phyloP scores from a whole-genome alignment of 495 filamentous ascomycete genomes.

The Staphylotrichum longicolle region DNA sequence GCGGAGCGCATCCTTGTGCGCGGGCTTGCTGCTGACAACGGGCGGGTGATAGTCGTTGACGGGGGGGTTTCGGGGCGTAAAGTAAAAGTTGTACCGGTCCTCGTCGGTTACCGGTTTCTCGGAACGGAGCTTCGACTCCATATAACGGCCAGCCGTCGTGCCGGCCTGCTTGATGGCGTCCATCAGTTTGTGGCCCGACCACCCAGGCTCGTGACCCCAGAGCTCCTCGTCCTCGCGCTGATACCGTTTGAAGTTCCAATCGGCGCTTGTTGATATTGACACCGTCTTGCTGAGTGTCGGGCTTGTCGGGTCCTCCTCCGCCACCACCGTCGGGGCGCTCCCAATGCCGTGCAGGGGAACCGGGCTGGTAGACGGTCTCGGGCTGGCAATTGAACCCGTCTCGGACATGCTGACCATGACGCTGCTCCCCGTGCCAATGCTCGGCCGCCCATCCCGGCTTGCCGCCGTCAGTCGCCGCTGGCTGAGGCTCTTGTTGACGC shows the following conservation, averaged over 20 bases:
- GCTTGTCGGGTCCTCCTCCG: slow-evolving; percentile 28
- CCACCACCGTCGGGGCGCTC: slow-evolving; percentile 36
- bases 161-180: slow-evolving; percentile 53
- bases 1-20: slow-evolving; percentile 61
- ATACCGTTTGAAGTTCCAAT: slow-evolving; percentile 71
- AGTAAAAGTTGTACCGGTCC: slow-evolving; percentile 55
- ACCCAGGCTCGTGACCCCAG: slow-evolving; percentile 58
- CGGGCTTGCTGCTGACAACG: slow-evolving; percentile 71
- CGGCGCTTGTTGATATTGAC: slow-evolving; percentile 43
- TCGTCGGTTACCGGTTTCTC: slow-evolving; percentile 44
- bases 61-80: slow-evolving; percentile 66
- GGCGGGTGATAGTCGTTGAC: slow-evolving; percentile 87
- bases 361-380: slow-evolving; percentile 15
- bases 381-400: slow-evolving; percentile 30
- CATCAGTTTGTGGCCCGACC: slow-evolving; percentile 46
- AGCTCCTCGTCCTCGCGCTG: slow-evolving; percentile 83
- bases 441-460: slow-evolving; percentile 37
- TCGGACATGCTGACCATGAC: slow-evolving; percentile 26
- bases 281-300: slow-evolving; percentile 33
- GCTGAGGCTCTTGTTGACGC: slow-evolving; percentile 49
- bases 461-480: slow-evolving; percentile 47
- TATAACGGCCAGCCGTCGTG: slow-evolving; percentile 46
- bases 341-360: background rate
- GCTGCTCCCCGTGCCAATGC: slow-evolving; percentile 34
- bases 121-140: slow-evolving; percentile 45